phyloP scores from a whole-genome alignment of 768 basidiomycete species.

The Macrocybe gigantea region DNA sequence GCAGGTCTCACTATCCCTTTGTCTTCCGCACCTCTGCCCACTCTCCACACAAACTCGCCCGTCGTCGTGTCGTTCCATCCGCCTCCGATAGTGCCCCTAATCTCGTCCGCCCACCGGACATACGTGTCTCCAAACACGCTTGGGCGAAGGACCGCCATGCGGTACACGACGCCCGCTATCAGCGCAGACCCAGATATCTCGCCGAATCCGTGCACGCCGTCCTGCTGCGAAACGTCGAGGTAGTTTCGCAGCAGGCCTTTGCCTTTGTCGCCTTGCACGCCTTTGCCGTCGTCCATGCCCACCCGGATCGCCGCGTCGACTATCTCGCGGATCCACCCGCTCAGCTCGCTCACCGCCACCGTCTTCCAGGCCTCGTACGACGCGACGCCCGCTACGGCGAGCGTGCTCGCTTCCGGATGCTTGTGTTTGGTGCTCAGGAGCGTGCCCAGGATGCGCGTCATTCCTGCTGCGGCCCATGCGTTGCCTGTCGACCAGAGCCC shows the following conservation, averaged over 20 bases:
- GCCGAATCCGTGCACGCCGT: constrained; percentile 29
- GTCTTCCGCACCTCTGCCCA: constrained; percentile 7
- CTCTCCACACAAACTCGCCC: constrained; percentile 14
- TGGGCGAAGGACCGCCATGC: constrained; percentile 32
- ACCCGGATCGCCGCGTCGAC: constrained; percentile 33
- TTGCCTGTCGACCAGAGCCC: constrained; percentile 54
- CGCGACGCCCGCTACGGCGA: constrained; percentile 21
- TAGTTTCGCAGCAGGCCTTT: constrained; percentile 36
- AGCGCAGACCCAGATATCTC: constrained; percentile 38
- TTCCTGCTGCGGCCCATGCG: constrained; percentile 69
- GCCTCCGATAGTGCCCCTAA: constrained; percentile 15
- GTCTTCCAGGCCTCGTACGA: constrained; percentile 13
- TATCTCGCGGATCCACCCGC: constrained; percentile 37
- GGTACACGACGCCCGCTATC: constrained; percentile 32
- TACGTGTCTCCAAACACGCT: constrained; percentile 21
- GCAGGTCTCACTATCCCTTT: constrained; percentile 28
- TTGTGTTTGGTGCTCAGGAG: constrained; percentile 20
- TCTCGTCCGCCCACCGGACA: constrained; percentile 30
- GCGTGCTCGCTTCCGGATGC: too few relatives aligned
- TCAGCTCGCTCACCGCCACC: constrained; percentile 22
- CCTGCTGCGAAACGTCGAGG: constrained; percentile 19
- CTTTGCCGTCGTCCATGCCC: constrained; percentile 14
- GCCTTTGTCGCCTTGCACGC: too few relatives aligned
- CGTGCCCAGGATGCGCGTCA: constrained; percentile 52
- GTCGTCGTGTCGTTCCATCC: constrained; percentile 14